Evolutionary conservation across 192 early-diverging fungal genomes (phyloP).

Genomic region (Coemansia javaensis): DNA sequence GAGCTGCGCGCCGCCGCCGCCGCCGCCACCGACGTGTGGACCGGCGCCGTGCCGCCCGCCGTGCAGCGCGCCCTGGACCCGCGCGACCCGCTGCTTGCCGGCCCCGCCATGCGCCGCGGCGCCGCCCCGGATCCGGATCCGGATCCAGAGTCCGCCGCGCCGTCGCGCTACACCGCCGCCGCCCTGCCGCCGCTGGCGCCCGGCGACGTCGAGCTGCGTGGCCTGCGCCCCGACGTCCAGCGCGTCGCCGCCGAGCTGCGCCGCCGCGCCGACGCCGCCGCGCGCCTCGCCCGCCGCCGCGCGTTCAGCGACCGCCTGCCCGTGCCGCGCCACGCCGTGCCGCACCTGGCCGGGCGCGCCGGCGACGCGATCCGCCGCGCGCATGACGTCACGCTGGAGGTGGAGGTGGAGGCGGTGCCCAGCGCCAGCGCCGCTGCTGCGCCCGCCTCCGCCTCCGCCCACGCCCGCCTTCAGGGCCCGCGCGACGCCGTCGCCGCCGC

Average conservation of each 20-base stretch:
- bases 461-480: slow-evolving; percentile 76
- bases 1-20: slow-evolving; percentile 62
- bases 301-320: slow-evolving; percentile 65
- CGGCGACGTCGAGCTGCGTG: slow-evolving; percentile 75
- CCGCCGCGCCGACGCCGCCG: slow-evolving; percentile 62
- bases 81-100: slow-evolving; percentile 12
- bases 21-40: slow-evolving; percentile 55
- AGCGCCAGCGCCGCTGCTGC: slow-evolving; percentile 24
- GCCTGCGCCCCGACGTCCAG: slow-evolving; percentile 72
- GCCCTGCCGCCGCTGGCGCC: slow-evolving; percentile 52
- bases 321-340: slow-evolving; percentile 63
- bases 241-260: slow-evolving; percentile 64
- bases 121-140: slow-evolving; percentile 22
- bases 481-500: slow-evolving; percentile 70
- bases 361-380: slow-evolving; percentile 77
- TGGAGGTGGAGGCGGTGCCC: slow-evolving; percentile 54
- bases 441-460: too few species aligned
- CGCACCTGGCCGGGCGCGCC: slow-evolving; percentile 85
- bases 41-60: slow-evolving; percentile 65
- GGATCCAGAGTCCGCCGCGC: slow-evolving; percentile 42
- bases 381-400: slow-evolving; percentile 68
- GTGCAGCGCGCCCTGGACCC: slow-evolving; percentile 72
- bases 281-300: slow-evolving; percentile 65
- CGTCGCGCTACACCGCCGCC: too few species aligned
- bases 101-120: slow-evolving; percentile 72